A percentile compares a stretch with the other conserved stretches of the same genome.
Evolutionary conservation across 768 basidiomycete genomes (phyloP).

Genomic region (Tephrocybe sp.): DNA sequence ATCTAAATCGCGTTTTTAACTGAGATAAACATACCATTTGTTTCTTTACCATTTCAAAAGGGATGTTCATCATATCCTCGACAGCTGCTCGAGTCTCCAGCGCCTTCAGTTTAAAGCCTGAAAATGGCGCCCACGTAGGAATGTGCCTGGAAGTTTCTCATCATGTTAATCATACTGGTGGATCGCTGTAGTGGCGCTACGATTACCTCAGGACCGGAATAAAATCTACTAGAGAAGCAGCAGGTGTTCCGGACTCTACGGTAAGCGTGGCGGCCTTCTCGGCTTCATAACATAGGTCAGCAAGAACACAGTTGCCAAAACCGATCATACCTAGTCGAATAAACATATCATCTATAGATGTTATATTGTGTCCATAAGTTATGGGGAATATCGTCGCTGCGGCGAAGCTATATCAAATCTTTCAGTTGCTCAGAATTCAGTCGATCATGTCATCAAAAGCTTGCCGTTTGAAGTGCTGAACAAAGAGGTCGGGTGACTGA

Average conservation of each 20-base stretch:
- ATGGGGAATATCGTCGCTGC: constrained; percentile 47
- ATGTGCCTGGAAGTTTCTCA: constrained; percentile 32
- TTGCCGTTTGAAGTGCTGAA: constrained; percentile 43
- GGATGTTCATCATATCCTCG: constrained; percentile 45
- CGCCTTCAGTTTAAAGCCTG: constrained; percentile 44
- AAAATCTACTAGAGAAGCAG: constrained; percentile 47
- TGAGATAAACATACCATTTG: constrained; percentile 36
- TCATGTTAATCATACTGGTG: not conserved
- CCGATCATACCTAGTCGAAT: constrained; percentile 36
- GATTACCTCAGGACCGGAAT: constrained; percentile 41
- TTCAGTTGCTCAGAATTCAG: not conserved
- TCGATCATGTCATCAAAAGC: not conserved
- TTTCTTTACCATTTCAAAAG: constrained; percentile 47
- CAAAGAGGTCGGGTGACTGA: constrained; percentile 33
- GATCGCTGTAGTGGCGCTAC: not conserved
- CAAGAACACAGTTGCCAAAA: constrained; percentile 2
- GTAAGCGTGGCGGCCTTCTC: constrained; percentile 45
- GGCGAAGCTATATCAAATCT: constrained; percentile 32
- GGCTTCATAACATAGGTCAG: constrained; percentile 24
- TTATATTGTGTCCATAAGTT: constrained; percentile 44
- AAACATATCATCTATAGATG: constrained; percentile 40
- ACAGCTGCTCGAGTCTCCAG: constrained; percentile 40
- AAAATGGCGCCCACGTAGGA: constrained; percentile 48
- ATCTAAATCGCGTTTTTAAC: not conserved
- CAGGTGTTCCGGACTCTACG: constrained; percentile 42